Conservation (phyloP, 2,329 filamentous ascomycete genomes). For the Talaromyces verruculosus region DNA sequence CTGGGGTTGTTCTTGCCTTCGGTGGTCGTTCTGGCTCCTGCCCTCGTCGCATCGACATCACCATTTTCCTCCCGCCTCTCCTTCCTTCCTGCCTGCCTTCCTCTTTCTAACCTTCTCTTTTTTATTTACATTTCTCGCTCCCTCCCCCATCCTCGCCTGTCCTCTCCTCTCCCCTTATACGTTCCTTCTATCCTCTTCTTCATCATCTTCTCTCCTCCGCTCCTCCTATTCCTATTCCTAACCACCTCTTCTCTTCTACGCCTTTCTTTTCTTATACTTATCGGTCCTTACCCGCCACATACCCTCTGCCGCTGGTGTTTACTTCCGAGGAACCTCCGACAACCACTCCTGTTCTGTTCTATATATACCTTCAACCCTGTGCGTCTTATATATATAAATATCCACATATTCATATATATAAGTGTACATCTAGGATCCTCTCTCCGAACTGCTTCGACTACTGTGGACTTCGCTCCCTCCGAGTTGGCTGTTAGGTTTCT, state of each 20-base stretch:
- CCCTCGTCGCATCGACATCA: conserved; percentile 19
- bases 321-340: conserved; percentile 6
- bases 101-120: background rate
- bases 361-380: conserved; percentile 4
- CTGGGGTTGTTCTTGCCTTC: conserved; percentile 9
- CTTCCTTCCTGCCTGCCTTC: conserved; percentile 8
- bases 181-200: background rate
- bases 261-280: conserved; percentile 11
- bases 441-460: background rate
- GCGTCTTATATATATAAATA: conserved; percentile 14
- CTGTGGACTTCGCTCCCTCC: conserved; percentile 1
- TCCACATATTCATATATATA: conserved; percentile 14
- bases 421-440: background rate
- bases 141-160: background rate
- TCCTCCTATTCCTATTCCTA: background rate
- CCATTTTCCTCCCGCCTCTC: background rate
- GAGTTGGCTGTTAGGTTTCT: conserved; percentile 7
- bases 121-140: conserved; percentile 15
- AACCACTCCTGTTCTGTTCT: background rate
- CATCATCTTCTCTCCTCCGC: background rate
- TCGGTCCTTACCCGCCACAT: conserved; percentile 9
- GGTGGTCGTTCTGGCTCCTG: conserved; percentile 8
- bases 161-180: background rate
- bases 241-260: background rate
- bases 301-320: conserved; percentile 2